Base-by-base conservation (phyloP, 208 protist genomes). In the Leishmania tarentolae region DNA sequence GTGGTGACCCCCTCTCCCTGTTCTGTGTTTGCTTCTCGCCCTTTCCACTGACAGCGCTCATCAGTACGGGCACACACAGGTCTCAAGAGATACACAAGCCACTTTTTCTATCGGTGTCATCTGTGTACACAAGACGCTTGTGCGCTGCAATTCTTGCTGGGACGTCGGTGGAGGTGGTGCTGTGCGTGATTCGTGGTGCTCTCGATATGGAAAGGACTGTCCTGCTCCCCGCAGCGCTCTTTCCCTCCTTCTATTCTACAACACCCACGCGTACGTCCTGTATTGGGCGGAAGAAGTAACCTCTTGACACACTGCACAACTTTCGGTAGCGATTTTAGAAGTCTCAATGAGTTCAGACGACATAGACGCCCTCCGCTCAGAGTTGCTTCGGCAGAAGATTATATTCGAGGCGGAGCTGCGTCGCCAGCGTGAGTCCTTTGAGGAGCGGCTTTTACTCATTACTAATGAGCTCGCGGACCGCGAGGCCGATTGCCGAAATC, bases 341-440 rank as follows among this genome's bases (percentile, higher is more conserved):
- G 4, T 40, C 28, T 53, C 13, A 19, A 91, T 91, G 84, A 91
- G 77, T 75, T 86, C 83, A 4, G 92, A 95, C 81, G 91, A 97
- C 24, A 86, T 97, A 40, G 93, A 97, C 53, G 87, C 87, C 24
- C 92, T 98, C 42, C 91, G 93, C 31, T 90, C 92, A 6, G 93
- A 98, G 84, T 86, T 98, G 69, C 90, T 98, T 17, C 87, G 95
- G 13, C 95, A 98, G 78, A 96, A 95, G 70, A 92, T 97, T 47
- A 95, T 97, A 42, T 96, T 98, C 63, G 93, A 96, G 72, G 90
- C 90, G 15, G 93, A 98, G 83, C 86, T 98, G 44, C 90, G 90
- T 3, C 91, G 95, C 28, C 93, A 97, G 77, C 86, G 93, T 37
- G 92, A 98, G 50, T 66, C 69, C 37, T 96, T 96, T 77, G 93